phyloP scores from a whole-genome alignment of 768 basidiomycete species.

The Ephemerocybe angulata region DNA sequence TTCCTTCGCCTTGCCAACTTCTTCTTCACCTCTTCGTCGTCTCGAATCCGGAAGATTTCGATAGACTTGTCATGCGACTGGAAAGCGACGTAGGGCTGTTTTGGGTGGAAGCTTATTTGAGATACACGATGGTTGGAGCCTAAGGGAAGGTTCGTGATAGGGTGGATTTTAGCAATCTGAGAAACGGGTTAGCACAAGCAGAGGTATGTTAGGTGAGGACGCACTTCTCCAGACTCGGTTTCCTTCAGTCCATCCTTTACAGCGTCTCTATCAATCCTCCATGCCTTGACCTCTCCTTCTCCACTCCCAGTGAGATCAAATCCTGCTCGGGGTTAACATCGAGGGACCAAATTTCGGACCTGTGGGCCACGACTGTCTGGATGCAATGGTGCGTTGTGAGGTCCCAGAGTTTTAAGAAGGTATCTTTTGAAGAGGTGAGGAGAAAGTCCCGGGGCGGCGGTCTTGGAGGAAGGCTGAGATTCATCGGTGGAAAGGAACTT shows the following conservation, averaged over 20 bases:
- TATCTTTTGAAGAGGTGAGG: conserved; percentile 84
- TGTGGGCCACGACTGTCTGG: conserved; percentile 93
- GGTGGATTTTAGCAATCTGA: conserved; percentile 70
- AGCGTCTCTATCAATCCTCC: conserved; percentile 72
- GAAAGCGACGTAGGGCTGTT: conserved; percentile 76
- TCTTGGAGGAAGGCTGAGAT: conserved; percentile 54
- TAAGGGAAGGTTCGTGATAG: conserved; percentile 65
- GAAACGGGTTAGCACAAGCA: background rate
- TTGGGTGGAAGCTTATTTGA: conserved; percentile 82
- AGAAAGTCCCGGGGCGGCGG: conserved; percentile 54
- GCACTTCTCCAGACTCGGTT: conserved; percentile 71
- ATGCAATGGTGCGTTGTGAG: conserved; percentile 93
- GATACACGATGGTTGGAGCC: conserved; percentile 81
- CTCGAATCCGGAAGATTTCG: conserved; percentile 87
- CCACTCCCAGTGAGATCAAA: conserved; percentile 80
- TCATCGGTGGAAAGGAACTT: conserved; percentile 56
- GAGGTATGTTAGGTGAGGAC: conserved; percentile 14
- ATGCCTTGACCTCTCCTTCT: conserved; percentile 92
- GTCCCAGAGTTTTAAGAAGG: conserved; percentile 94
- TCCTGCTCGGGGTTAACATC: conserved; percentile 57
- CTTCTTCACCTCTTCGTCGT: conserved; percentile 84
- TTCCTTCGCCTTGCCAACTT: conserved; percentile 82
- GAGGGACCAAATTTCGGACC: conserved; percentile 85
- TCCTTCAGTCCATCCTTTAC: conserved; percentile 65
- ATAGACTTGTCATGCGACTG: conserved; percentile 92